Conservation (phyloP, 805 yeast genomes). For the Lipomyces sp. region DNA sequence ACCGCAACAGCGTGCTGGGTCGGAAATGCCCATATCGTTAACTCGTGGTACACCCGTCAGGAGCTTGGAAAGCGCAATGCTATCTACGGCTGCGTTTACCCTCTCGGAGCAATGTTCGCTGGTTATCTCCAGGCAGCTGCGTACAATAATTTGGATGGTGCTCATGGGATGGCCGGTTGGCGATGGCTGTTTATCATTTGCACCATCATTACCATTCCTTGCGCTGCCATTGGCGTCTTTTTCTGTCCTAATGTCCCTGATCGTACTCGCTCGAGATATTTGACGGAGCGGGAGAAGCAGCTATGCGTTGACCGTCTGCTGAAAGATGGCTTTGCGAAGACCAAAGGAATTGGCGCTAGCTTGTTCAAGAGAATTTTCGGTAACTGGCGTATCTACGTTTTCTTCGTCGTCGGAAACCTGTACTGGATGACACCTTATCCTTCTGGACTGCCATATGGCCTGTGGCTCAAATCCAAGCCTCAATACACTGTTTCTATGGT, state of each 20-base stretch:
- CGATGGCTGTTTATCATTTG: slow-evolving; percentile 75
- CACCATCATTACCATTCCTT: slow-evolving; percentile 60
- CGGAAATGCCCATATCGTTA: slow-evolving; percentile 49
- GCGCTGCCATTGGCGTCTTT: slow-evolving; percentile 61
- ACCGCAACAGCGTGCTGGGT: slow-evolving; percentile 54
- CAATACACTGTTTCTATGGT: slow-evolving; percentile 19
- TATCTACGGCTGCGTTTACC: slow-evolving; percentile 64
- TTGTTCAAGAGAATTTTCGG: slow-evolving; percentile 28
- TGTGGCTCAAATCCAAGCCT: slow-evolving; percentile 20
- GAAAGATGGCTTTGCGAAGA: slow-evolving; percentile 29
- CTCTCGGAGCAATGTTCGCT: slow-evolving; percentile 63
- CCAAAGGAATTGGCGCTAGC: slow-evolving; percentile 26
- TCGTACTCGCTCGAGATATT: slow-evolving; percentile 63
- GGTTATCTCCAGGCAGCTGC: slow-evolving; percentile 67
- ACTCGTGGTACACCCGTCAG: slow-evolving; percentile 59
- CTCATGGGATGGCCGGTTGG: slow-evolving; percentile 65
- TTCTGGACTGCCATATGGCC: slow-evolving; percentile 26
- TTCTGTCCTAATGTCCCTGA: slow-evolving; percentile 69
- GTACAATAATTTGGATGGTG: slow-evolving; percentile 54
- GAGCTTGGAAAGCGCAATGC: slow-evolving; percentile 67
- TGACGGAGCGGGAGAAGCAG: slow-evolving; percentile 61
- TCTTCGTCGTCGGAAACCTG: slow-evolving; percentile 23
- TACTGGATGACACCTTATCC: slow-evolving; percentile 35
- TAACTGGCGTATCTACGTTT: slow-evolving; percentile 29
- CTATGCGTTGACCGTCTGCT: slow-evolving; percentile 54